Base-by-base conservation (phyloP, 2,329 filamentous ascomycete species). In the Xylaria polymorpha region DNA sequence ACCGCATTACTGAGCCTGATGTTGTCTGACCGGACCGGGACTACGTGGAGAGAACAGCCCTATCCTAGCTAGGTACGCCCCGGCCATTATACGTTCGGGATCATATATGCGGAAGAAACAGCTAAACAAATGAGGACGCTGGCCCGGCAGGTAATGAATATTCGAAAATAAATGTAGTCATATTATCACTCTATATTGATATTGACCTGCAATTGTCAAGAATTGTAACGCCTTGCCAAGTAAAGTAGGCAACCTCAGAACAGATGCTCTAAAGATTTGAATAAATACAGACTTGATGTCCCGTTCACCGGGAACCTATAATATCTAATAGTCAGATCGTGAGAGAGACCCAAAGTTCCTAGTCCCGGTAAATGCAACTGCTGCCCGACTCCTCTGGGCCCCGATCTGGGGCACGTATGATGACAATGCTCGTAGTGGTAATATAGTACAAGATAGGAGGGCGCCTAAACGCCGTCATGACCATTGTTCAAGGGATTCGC, bases 391-490 rank as follows among this genome's bases (percentile, higher is more conserved):
- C 57, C 32, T 48, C 29, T 41, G 37, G n/a, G 1, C 39, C 41
- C 18, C 4, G 35, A 10, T 35, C 43, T n/a, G 9, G 39, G 41
- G 22, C 14, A 50, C 5, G 44, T 22, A 62, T 43, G 50, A 39
- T 41, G 41, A 62, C n/a, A 44, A 66, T 56, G 58, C 50, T 39
- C 15, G 10, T 32, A 29, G 20, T 9, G 44, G 20, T 59, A 29
- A 29, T 29, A 64, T 59, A 46, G 18, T 63, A 59, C 44, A 67
- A 55, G 29, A 64, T 18, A 10, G n/a, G 44, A 29, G 29, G 44
- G 18, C 41, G 39, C 53, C 53, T 10, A 44, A 29, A 61, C 39
- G 25, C 20, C 32, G 1, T 51, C 41, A 50, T 61, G 60, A 53
- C 41, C 2, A 29, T 53, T 6, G 5, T 14, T 22, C 6, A 22